These are phyloP conservation scores for Phyllosticta capitalensis DNA, from an alignment of 2,329 filamentous ascomycete genomes.

Conservation along the genomic window DNA sequence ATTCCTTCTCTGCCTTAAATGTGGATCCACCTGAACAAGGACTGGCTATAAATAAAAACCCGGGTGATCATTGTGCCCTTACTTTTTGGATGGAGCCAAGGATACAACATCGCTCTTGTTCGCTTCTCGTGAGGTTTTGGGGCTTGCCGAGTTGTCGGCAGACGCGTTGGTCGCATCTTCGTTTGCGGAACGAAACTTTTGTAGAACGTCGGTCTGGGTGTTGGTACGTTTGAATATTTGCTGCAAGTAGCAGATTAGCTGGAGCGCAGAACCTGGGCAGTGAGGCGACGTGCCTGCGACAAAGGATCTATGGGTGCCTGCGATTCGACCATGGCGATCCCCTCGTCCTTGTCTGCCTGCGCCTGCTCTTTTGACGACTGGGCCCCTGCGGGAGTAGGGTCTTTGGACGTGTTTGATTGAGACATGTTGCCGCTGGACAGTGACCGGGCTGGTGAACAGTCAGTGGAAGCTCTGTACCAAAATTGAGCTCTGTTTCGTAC, in stretches of 20 bases:
- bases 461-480: neutral
- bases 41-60: neutral
- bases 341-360: neutral
- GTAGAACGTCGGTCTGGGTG: slow-evolving; percentile 49
- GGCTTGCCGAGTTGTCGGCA: slow-evolving; percentile 43
- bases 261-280: neutral
- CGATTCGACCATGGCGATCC: slow-evolving; percentile 4
- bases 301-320: slow-evolving; percentile 53
- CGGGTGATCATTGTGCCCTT: slow-evolving; percentile 13
- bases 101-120: slow-evolving; percentile 3
- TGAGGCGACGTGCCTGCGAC: slow-evolving; percentile 49
- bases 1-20: neutral
- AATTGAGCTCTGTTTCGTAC: neutral
- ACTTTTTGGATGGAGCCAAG: slow-evolving; percentile 19
- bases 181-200: slow-evolving; percentile 44
- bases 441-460: slow-evolving; percentile 1
- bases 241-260: slow-evolving; percentile 20
- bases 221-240: slow-evolving; percentile 57
- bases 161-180: slow-evolving; percentile 26
- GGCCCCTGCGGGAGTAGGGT: neutral
- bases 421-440: slow-evolving; percentile 8
- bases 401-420: neutral
- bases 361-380: neutral
- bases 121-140: slow-evolving; percentile 15
- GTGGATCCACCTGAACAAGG: neutral